phyloP scores from a whole-genome alignment of 495 filamentous ascomycete species.

The Aspergillus steynii region DNA sequence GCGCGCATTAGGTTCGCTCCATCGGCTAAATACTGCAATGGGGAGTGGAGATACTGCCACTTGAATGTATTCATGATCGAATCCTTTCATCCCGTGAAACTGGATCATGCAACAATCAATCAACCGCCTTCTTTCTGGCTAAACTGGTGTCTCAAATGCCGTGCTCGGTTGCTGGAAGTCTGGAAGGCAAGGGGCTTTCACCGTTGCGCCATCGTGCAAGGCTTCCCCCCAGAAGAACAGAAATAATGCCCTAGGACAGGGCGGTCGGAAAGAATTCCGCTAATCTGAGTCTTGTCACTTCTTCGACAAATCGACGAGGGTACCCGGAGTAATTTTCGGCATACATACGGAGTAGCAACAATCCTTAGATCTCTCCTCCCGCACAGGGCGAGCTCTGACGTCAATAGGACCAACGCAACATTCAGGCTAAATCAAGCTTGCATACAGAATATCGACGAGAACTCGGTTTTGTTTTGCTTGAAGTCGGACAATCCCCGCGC shows the following conservation, averaged over 20 bases:
- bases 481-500: conserved; percentile 22
- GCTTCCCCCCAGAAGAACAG: background rate
- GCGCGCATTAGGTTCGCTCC: background rate
- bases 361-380: no score
- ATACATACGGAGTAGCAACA: background rate
- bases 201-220: background rate
- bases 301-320: no score
- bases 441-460: background rate
- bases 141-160: background rate
- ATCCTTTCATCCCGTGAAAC: background rate
- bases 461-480: background rate
- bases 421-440: conserved; percentile 29
- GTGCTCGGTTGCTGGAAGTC: background rate
- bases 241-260: no score
- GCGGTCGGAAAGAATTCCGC: no score
- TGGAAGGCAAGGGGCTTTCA: background rate
- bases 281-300: no score
- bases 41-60: background rate
- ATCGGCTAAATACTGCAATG: background rate
- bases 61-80: background rate
- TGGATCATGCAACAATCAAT: background rate
- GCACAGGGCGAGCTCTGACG: background rate
- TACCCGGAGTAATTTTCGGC: no score
- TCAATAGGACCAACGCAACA: background rate
- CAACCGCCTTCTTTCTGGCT: background rate